These are phyloP conservation scores for Cytospora chrysosperma DNA, from an alignment of 2,329 filamentous ascomycete genomes.

Conservation along the genomic window DNA sequence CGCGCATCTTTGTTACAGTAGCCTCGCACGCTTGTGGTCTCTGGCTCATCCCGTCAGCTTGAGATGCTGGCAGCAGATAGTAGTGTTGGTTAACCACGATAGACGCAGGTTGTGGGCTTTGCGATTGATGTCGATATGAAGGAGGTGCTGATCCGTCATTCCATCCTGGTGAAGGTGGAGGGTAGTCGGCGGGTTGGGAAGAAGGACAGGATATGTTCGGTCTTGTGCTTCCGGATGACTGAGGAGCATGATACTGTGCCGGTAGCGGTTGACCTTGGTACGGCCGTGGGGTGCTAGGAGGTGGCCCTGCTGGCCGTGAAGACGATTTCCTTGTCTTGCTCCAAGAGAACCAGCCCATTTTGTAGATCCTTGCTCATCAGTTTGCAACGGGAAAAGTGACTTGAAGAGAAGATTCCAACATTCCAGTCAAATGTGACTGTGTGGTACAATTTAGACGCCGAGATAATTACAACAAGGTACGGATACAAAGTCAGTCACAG, in stretches of 20 bases:
- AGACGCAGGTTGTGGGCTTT: constrained; percentile 34
- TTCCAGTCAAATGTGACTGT: constrained; percentile 3
- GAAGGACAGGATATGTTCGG: constrained; percentile 9
- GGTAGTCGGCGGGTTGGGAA: constrained; percentile 31
- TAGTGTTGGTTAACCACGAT: constrained; percentile 55
- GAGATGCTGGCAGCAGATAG: constrained; percentile 38
- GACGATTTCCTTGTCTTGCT: constrained; percentile 19
- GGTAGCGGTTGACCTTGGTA: constrained; percentile 6
- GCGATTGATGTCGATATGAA: constrained; percentile 31
- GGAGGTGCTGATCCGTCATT: constrained; percentile 17
- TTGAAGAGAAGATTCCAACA: not conserved
- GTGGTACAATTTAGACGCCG: constrained; percentile 1
- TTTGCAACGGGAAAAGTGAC: not conserved
- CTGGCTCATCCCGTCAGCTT: constrained; percentile 23
- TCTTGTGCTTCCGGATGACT: constrained; percentile 9
- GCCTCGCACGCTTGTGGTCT: constrained; percentile 25
- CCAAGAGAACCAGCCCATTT: constrained; percentile 21
- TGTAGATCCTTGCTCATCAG: not conserved
- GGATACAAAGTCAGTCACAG: constrained; percentile 6
- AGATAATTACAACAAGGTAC: not conserved
- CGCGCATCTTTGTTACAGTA: constrained; percentile 37
- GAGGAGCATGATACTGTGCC: constrained; percentile 16
- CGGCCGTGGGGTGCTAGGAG: not conserved
- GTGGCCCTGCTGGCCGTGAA: constrained; percentile 5
- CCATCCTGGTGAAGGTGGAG: constrained; percentile 30